Percentiles rank a stretch among this genome's conserved stretches.
phyloP scores from a whole-genome alignment of 192 early-diverging fungal species.

The Coemansia sp. region DNA sequence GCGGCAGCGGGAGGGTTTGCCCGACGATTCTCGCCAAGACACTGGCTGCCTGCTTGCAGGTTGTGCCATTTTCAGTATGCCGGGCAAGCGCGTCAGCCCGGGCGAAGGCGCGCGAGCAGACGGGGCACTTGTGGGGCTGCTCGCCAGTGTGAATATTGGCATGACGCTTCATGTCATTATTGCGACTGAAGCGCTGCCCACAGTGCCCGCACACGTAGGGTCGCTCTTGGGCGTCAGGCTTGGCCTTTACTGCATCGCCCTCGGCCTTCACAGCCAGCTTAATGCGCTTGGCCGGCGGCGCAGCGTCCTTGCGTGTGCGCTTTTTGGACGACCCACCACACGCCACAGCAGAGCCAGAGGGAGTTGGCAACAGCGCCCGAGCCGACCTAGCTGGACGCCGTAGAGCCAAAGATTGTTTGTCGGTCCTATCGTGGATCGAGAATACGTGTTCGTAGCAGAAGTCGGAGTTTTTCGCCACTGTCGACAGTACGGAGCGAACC shows the following conservation, averaged over 20 bases:
- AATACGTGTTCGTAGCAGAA: constrained; percentile 52
- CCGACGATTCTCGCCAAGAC: constrained; percentile 4
- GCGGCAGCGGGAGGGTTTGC: neutral
- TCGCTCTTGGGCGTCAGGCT: constrained; percentile 54
- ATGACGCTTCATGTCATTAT: constrained; percentile 81
- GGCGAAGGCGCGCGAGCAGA: constrained; percentile 54
- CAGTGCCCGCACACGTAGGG: constrained; percentile 73
- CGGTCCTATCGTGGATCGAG: constrained; percentile 30
- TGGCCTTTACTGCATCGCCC: neutral
- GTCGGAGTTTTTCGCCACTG: constrained; percentile 7
- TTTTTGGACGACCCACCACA: constrained; percentile 13
- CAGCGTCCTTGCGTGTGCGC: constrained; percentile 15
- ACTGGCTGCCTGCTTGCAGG: constrained; percentile 35
- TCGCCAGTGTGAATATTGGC: constrained; percentile 65
- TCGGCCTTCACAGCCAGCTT: constrained; percentile 3
- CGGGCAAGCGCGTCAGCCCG: constrained; percentile 52
- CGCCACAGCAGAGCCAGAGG: too few species aligned
- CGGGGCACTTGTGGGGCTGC: constrained; percentile 63
- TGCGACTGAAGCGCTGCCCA: constrained; percentile 70
- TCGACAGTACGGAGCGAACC: constrained; percentile 34
- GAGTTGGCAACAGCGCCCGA: too few species aligned
- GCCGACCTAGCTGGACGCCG: too few species aligned
- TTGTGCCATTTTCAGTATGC: constrained; percentile 49
- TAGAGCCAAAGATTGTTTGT: too few species aligned
- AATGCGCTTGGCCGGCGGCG: constrained; percentile 18